A percentile compares a stretch with the other conserved stretches of the same genome.
phyloP scores from a whole-genome alignment of 176 grass and related monocot species.

The Elaeis guineensis region DNA sequence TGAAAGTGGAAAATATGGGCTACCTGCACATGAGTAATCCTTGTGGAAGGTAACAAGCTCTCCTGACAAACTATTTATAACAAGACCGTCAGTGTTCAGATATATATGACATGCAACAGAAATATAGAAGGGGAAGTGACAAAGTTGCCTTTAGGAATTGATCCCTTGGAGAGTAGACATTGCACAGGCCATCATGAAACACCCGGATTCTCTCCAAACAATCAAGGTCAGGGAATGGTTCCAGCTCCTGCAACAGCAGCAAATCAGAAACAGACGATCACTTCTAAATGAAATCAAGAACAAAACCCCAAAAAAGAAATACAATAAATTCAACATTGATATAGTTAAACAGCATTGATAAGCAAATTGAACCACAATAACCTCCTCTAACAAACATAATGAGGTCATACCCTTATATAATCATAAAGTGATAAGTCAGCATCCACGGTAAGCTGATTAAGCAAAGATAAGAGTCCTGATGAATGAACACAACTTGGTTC shows the following conservation, averaged over 20 bases:
- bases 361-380: no score
- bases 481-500: slow-evolving; percentile 33
- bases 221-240: slow-evolving; percentile 66
- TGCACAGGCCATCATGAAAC: slow-evolving; percentile 65
- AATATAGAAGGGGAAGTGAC: slow-evolving; percentile 8
- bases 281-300: no score
- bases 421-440: slow-evolving; percentile 63
- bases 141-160: slow-evolving; percentile 72
- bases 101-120: slow-evolving; percentile 16
- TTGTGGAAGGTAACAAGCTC: slow-evolving; percentile 69
- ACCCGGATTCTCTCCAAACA: slow-evolving; percentile 74
- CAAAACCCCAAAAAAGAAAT: no score
- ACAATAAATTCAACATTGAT: no score
- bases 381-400: no score
- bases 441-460: slow-evolving; percentile 71
- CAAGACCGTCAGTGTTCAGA: slow-evolving; percentile 25
- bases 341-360: no score
- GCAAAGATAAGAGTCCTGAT: slow-evolving; percentile 59
- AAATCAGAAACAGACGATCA: slow-evolving; percentile 7
- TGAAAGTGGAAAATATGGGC: not conserved
- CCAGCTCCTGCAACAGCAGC: slow-evolving; percentile 61
- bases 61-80: slow-evolving; percentile 60
- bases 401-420: slow-evolving; percentile 66
- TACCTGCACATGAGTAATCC: slow-evolving; percentile 69
- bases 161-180: slow-evolving; percentile 55